These are phyloP conservation scores for Suhomyces sp. DNA, from an alignment of 805 yeast genomes.

Conservation along the genomic window DNA sequence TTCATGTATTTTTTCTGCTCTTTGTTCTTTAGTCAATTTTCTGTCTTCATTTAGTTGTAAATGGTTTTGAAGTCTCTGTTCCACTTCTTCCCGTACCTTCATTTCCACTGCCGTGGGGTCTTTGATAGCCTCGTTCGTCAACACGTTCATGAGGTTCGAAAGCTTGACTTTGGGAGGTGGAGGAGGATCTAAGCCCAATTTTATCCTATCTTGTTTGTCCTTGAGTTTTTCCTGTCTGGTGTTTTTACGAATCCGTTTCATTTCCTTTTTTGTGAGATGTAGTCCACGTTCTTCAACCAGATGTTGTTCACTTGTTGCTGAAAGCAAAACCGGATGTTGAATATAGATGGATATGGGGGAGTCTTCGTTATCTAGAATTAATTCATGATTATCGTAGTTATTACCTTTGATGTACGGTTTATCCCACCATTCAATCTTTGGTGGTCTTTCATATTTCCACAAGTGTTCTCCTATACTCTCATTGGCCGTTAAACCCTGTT, in stretches of 20 bases:
- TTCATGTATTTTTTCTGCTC: conserved; percentile 46
- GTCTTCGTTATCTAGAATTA: conserved; percentile 36
- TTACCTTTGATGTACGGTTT: conserved; percentile 46
- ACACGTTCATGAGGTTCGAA: conserved; percentile 80
- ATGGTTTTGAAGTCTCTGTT: conserved; percentile 59
- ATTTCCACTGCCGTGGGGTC: conserved; percentile 89
- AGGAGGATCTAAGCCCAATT: conserved; percentile 79
- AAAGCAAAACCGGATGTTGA: conserved; percentile 75
- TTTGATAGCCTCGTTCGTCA: conserved; percentile 78
- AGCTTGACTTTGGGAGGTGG: conserved; percentile 88
- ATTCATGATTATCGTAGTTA: conserved; percentile 33
- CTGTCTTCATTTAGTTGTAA: conserved; percentile 59
- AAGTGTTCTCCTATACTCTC: conserved; percentile 53
- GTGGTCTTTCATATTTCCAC: conserved; percentile 52
- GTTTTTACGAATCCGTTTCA: conserved; percentile 68
- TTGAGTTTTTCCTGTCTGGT: conserved; percentile 61
- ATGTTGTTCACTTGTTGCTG: conserved; percentile 56
- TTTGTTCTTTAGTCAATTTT: conserved; percentile 58
- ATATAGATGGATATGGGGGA: conserved; percentile 66
- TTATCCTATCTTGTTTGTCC: conserved; percentile 73
- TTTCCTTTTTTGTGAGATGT: conserved; percentile 73
- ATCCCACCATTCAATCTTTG: conserved; percentile 91
- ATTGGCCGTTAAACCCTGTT: conserved; percentile 52
- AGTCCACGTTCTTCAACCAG: conserved; percentile 44
- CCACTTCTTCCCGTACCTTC: conserved; percentile 67